Evolutionary conservation across 2,329 filamentous ascomycete species (phyloP).

Genomic region (Trichoderma simmonsii): DNA sequence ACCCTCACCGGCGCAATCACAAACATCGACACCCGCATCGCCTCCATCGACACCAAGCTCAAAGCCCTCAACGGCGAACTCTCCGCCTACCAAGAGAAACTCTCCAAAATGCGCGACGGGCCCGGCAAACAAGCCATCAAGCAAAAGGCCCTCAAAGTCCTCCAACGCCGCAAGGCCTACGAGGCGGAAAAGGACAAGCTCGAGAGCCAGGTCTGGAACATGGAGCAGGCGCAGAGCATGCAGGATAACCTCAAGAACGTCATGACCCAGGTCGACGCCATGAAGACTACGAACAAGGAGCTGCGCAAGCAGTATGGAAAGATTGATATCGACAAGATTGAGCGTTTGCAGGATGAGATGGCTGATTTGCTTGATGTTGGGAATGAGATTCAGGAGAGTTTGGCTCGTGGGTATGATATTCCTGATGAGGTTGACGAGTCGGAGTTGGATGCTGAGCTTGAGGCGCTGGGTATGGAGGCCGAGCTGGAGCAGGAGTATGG

Average conservation of each 20-base stretch:
- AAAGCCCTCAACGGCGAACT: constrained; percentile 90
- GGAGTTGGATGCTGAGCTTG: constrained; percentile 92
- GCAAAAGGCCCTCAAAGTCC: constrained; percentile 89
- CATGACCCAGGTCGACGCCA: constrained; percentile 96
- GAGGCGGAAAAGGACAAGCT: constrained; percentile 92
- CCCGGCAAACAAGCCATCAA: constrained; percentile 91
- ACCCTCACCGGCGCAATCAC: constrained; percentile 78
- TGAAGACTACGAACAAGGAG: constrained; percentile 95
- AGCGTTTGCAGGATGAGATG: constrained; percentile 98
- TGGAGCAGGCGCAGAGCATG: constrained; percentile 98
- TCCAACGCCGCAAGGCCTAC: constrained; percentile 91
- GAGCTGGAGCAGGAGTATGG: constrained; percentile 70
- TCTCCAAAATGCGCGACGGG: constrained; percentile 90
- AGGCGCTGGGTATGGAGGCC: constrained; percentile 91
- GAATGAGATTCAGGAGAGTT: constrained; percentile 96
- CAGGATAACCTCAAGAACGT: constrained; percentile 98
- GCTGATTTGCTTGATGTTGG: constrained; percentile 95
- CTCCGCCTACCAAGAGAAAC: constrained; percentile 78
- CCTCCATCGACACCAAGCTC: constrained; percentile 90
- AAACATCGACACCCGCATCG: constrained; percentile 81
- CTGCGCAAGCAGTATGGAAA: constrained; percentile 93
- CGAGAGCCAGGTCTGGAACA: constrained; percentile 94
- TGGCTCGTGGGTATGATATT: constrained; percentile 86
- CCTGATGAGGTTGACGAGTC: constrained; percentile 97
- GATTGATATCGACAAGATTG: constrained; percentile 96